Base-by-base conservation (phyloP, 768 basidiomycete species). In the Saitozyma podzolica region DNA sequence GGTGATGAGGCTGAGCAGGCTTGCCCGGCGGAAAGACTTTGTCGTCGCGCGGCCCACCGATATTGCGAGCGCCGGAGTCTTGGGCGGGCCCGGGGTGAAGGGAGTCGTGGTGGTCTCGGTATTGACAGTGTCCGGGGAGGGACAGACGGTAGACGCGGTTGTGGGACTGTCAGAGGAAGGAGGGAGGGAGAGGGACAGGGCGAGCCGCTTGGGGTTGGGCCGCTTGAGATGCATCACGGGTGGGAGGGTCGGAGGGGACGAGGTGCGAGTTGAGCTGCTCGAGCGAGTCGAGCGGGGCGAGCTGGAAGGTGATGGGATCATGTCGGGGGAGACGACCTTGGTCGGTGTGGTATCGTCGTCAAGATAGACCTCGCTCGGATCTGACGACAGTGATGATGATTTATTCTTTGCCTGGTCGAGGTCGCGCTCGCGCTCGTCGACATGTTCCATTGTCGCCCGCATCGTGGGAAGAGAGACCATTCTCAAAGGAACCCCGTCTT, bases 71-170 rank as follows among this genome's bases (percentile, higher is more conserved):
- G 66, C 60, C 1, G 73, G 68, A 5, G 73, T 70, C 50, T 67
- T 67, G 50, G 73, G 67, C 29, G 70, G 70, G 56, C 73, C 73
- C 16, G 73, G 73, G 3, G 73, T 72, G 57, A 62, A 70, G 7
- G 73, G 73, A 9, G 69, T 70, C 45, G 45, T 47, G 45, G 45
- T 47, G 45, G 11, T 47, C 13, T 29, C 29, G 2, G 29, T 29
- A 5, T 29, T 29, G 29, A 29, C 29, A 49, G 45, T 57, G 56
- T 66, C 65, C 5, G 37, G 10, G n/a, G 43, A 48, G 37, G 52
- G 10, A 20, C 17, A 8, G 29, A 20, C 29, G 8, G 40, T 39
- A 9, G 55, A 41, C 14, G 39, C 14, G 16, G 29, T 37, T 9
- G 20, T 49, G 13, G 48, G 58, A 40, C 54, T 58, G 7, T 13